A percentile compares a stretch with the other conserved stretches of the same genome.
Evolutionary conservation across 208 protist species (phyloP).

Genomic region (Leishmania lainsoni): DNA sequence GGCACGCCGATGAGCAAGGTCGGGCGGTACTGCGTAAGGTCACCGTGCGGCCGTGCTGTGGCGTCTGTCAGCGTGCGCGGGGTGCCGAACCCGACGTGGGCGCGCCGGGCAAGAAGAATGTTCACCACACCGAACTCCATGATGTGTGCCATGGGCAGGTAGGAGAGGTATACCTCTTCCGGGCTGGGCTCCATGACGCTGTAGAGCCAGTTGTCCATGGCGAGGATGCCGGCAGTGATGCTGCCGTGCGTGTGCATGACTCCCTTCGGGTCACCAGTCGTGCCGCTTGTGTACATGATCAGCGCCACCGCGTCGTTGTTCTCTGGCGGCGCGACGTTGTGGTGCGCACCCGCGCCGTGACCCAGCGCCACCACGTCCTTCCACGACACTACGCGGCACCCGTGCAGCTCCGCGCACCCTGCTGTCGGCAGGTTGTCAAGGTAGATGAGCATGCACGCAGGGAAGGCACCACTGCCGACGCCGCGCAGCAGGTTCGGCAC

Average conservation of each 20-base stretch:
- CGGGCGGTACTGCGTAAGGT: conserved; percentile 80
- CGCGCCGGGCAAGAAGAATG: conserved; percentile 70
- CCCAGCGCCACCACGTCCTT: conserved; percentile 52
- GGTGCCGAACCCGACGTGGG: conserved; percentile 76
- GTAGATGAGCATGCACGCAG: conserved; percentile 56
- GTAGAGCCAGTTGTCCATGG: conserved; percentile 56
- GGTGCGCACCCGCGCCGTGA: conserved; percentile 10
- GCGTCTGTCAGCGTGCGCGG: conserved; percentile 79
- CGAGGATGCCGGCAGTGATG: conserved; percentile 49
- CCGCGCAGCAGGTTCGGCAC: conserved; percentile 50
- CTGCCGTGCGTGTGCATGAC: conserved; percentile 86
- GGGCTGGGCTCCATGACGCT: conserved; percentile 11
- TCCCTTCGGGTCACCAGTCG: conserved; percentile 92
- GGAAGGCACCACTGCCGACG: conserved; percentile 36
- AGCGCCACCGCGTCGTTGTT: conserved; percentile 52
- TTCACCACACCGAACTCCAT: conserved; percentile 85
- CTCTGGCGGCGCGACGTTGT: conserved; percentile 9
- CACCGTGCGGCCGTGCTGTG: conserved; percentile 81
- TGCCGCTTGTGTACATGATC: conserved; percentile 84
- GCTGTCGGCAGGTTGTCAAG: conserved; percentile 44
- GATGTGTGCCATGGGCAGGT: conserved; percentile 94
- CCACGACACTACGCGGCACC: conserved; percentile 47
- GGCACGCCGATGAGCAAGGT: conserved; percentile 81
- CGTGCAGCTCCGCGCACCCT: conserved; percentile 10
- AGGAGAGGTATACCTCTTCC: conserved; percentile 80